Percentiles rank a stretch among this genome's conserved stretches.
These are phyloP conservation scores for Pythium inflatum DNA, from an alignment of 352 stramenopile genomes.

Conservation along the genomic window DNA sequence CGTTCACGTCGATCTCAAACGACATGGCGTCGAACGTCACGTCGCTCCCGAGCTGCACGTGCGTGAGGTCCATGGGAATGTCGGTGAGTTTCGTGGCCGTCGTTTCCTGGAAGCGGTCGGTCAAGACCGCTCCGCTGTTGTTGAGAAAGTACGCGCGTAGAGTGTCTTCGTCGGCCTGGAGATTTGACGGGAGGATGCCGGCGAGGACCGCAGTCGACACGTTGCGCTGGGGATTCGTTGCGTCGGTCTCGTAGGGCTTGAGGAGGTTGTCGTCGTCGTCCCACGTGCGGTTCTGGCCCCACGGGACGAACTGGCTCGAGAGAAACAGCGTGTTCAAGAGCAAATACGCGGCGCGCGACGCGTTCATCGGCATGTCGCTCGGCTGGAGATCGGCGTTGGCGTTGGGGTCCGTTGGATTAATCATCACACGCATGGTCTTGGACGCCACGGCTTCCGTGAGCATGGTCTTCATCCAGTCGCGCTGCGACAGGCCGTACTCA, in stretches of 20 bases:
- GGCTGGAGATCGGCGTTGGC: constrained; percentile 1
- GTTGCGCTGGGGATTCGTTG: background rate
- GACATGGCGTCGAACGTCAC: constrained; percentile 21
- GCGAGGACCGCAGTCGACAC: background rate
- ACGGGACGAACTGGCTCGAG: background rate
- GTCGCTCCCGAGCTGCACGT: constrained; percentile 8
- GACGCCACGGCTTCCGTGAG: constrained; percentile 5
- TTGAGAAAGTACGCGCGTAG: constrained; percentile 14
- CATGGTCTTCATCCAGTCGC: constrained; percentile 21
- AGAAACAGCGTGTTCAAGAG: constrained; percentile 3
- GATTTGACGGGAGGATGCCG: background rate
- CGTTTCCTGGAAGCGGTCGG: constrained; percentile 1
- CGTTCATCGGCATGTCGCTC: constrained; percentile 17
- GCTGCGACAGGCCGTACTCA: constrained; percentile 7
- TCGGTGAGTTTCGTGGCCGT: background rate
- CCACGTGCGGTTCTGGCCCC: background rate
- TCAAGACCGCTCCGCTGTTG: background rate
- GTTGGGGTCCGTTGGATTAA: constrained; percentile 9
- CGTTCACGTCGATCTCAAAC: constrained; percentile 12
- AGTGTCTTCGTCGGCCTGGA: background rate
- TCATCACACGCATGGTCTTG: background rate
- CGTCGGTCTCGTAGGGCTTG: background rate
- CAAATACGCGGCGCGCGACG: constrained; percentile 17
- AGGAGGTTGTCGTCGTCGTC: background rate
- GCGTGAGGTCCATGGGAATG: constrained; percentile 22